Evolutionary conservation across 2,329 filamentous ascomycete species (phyloP).

Genomic region (Trichoderma sp.): DNA sequence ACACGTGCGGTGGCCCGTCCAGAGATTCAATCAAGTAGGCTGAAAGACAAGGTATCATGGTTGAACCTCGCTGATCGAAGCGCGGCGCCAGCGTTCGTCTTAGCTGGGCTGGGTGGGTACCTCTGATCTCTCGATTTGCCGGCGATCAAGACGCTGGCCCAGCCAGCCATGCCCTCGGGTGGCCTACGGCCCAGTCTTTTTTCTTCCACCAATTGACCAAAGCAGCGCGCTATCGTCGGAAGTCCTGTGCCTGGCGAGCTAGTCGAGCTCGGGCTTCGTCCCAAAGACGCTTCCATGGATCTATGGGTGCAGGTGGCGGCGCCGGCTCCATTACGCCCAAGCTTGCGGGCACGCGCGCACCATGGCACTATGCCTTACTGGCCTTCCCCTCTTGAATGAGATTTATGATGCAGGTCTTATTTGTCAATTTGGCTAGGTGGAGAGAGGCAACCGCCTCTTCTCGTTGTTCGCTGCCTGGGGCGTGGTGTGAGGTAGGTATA

Average conservation of each 20-base stretch:
- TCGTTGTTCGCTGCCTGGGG: background rate
- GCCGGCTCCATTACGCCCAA: background rate
- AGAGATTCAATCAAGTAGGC: background rate
- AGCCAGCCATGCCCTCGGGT: background rate
- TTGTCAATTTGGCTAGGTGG: background rate
- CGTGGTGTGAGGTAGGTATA: background rate
- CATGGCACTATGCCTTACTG: background rate
- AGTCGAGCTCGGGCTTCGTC: background rate
- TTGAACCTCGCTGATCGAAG: background rate
- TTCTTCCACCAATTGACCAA: background rate
- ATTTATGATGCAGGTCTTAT: conserved; percentile 15
- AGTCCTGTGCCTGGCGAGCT: conserved; percentile 12
- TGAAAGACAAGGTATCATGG: conserved; percentile 3
- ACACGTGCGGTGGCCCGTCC: conserved; percentile 15
- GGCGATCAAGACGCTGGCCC: conserved; percentile 10
- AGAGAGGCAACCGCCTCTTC: conserved; percentile 10
- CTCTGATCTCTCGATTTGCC: conserved; percentile 18
- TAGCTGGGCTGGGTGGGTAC: conserved; percentile 4
- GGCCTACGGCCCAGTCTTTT: background rate
- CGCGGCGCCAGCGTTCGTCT: conserved; percentile 14
- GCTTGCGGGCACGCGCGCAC: background rate
- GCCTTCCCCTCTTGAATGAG: background rate
- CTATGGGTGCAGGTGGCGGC: conserved; percentile 10
- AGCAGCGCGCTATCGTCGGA: background rate
- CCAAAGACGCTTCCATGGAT: background rate